Evolutionary conservation across 2,329 filamentous ascomycete genomes (phyloP).

Genomic region (Sporothrix pallida): DNA sequence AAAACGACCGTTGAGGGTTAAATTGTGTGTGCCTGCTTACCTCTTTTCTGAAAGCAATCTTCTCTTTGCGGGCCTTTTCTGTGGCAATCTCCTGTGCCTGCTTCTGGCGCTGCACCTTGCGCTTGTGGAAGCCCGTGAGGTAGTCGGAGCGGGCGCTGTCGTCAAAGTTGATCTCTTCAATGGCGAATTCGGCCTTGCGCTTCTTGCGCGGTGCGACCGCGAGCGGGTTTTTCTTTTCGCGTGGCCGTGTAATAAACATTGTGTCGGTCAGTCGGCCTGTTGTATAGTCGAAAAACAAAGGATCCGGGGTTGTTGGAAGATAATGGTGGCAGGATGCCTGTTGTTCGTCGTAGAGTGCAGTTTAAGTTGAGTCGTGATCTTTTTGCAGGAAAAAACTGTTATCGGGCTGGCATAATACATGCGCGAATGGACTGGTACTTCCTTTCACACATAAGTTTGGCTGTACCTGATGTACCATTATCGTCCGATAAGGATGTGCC

Average conservation of each 20-base stretch:
- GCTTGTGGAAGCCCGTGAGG: slow-evolving; percentile 95
- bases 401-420: background rate
- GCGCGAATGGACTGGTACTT: background rate
- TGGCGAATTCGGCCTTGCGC: slow-evolving; percentile 62
- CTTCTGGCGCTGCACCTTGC: slow-evolving; percentile 85
- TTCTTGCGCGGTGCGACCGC: slow-evolving; percentile 59
- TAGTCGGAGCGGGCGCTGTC: slow-evolving; percentile 79
- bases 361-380: background rate
- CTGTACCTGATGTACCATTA: background rate
- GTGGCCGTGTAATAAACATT: slow-evolving; percentile 60
- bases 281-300: background rate
- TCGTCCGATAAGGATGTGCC: slow-evolving; percentile 1
- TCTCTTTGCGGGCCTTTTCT: slow-evolving; percentile 78
- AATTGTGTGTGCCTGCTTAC: slow-evolving; percentile 45
- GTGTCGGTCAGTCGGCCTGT: background rate
- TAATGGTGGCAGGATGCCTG: background rate
- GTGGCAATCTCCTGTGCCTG: slow-evolving; percentile 81
- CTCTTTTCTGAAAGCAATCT: slow-evolving; percentile 73
- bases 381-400: slow-evolving; percentile 26
- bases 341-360: background rate
- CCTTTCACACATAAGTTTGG: background rate
- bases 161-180: slow-evolving; percentile 89
- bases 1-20: too few relatives aligned
- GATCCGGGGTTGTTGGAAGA: background rate
- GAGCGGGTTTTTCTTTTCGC: slow-evolving; percentile 63